Evolutionary conservation across 768 basidiomycete genomes (phyloP), one percentile per base, ranked within the genome.

Genomic region (Trametes cingulata): DNA sequence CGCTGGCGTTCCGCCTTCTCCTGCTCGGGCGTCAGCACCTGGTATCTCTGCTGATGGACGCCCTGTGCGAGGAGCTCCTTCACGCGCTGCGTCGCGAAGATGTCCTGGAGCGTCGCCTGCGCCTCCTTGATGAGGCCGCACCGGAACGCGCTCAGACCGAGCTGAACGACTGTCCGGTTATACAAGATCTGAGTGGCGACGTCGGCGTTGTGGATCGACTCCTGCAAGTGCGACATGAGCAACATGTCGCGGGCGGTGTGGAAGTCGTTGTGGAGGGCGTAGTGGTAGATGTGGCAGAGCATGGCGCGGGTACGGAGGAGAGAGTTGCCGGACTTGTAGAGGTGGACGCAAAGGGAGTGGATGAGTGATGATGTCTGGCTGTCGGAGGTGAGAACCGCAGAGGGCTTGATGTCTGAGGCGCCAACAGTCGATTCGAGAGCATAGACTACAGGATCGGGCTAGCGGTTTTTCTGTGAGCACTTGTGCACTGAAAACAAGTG

Each of bases 41-140:
- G 90, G 80, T 87, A 96, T 35, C 95, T 85, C 68, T 93, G 91
- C 69, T 92, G 90, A 72, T 98, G 96, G 3, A 96, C 90, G 29
- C 95, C 95, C 72, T 99, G 97, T 0, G 96, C 97, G 5, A 99
- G 83, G 14, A 99, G 82, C 73, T 99, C 97, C 77, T 97, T 98
- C 58, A 98, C 95, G 35, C 95, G 87, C 70, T 96, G 95, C 0
- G 96, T 96, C 13, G 93, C 86, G 70, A 97, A 98, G 67, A 98
- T 97, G 66, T 99, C 97, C 70, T 90, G 91, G 7, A 98, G 81
- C 41, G 90, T 98, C 20, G 87, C 81, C 69, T 98, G 97, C 1
- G 93, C 85, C 75, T 99, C 97, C 70, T 90, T 88, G 74, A 98
- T 96, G 66, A 95, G 80, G 14, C 97, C 97, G 60, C 86, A 88